Evolutionary conservation across 306 rosid genomes (phyloP).

Genomic region (Glycine latifolia): DNA sequence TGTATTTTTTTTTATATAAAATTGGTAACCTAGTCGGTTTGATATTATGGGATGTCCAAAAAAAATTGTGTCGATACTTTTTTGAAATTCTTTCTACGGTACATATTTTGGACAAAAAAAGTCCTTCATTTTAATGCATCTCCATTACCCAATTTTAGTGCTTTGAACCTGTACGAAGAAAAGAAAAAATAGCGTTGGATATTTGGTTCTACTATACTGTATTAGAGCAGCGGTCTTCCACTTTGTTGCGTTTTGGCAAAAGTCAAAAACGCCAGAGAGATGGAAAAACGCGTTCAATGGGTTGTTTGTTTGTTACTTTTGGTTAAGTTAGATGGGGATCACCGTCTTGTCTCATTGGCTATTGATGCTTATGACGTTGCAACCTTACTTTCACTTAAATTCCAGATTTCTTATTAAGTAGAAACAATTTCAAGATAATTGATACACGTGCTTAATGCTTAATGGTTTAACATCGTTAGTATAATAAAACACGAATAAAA

Average conservation of each 20-base stretch:
- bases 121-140: no score
- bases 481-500: no score
- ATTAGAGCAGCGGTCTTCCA: constrained; percentile 40
- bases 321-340: constrained; percentile 28
- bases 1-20: no score
- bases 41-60: background rate
- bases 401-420: no score
- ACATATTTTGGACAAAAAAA: background rate
- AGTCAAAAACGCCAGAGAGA: constrained; percentile 27
- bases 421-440: no score
- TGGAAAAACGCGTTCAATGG: constrained; percentile 52
- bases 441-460: no score
- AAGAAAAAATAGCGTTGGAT: constrained; percentile 30
- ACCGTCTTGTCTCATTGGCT: constrained; percentile 39
- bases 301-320: constrained; percentile 7
- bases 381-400: background rate
- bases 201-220: constrained; percentile 8
- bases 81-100: constrained; percentile 11
- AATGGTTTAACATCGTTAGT: no score
- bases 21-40: background rate
- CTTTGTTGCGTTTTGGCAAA: constrained; percentile 23
- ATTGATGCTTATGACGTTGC: constrained; percentile 18
- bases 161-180: background rate
- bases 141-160: no score
- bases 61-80: background rate